These are phyloP conservation scores for Colletotrichum siamense DNA, from an alignment of 2,329 filamentous ascomycete genomes.

Conservation along the genomic window DNA sequence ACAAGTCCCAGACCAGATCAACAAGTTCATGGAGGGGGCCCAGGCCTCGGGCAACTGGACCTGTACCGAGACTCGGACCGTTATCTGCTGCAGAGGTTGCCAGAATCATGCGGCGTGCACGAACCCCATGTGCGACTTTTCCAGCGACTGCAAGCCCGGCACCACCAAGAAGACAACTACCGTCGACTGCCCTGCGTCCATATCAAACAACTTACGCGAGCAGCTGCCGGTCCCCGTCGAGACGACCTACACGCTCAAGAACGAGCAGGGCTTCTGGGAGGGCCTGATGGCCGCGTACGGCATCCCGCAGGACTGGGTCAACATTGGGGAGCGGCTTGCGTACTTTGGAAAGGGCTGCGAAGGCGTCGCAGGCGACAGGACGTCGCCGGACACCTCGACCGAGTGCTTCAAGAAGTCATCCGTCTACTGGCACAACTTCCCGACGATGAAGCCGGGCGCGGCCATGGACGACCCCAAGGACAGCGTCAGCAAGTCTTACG, in stretches of 20 bases:
- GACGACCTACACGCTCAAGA: not conserved
- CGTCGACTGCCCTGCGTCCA: not conserved
- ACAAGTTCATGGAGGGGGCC: not conserved
- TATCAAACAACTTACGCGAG: not conserved
- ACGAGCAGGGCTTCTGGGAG: not conserved
- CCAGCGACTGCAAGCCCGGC: not conserved
- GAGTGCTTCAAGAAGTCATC: not conserved
- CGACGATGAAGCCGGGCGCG: not conserved
- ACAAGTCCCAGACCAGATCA: not conserved
- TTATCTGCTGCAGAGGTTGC: not conserved
- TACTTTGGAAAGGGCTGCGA: not conserved
- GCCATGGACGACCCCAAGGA: not conserved
- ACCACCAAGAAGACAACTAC: not conserved
- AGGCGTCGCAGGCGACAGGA: not conserved
- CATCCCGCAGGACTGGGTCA: not conserved
- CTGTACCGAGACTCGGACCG: not conserved
- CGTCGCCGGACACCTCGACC: not conserved
- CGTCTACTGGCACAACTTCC: not conserved
- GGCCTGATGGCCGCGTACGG: not conserved
- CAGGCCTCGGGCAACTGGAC: not conserved
- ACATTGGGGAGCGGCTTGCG: not conserved
- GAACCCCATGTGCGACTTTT: not conserved
- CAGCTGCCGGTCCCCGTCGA: not conserved
- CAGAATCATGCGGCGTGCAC: not conserved
- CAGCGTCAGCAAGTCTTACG: not conserved